A percentile compares a stretch with the other conserved stretches of the same genome.
Conservation (phyloP, 371 early-diverging fungal species). For the Mucor indicus region DNA sequence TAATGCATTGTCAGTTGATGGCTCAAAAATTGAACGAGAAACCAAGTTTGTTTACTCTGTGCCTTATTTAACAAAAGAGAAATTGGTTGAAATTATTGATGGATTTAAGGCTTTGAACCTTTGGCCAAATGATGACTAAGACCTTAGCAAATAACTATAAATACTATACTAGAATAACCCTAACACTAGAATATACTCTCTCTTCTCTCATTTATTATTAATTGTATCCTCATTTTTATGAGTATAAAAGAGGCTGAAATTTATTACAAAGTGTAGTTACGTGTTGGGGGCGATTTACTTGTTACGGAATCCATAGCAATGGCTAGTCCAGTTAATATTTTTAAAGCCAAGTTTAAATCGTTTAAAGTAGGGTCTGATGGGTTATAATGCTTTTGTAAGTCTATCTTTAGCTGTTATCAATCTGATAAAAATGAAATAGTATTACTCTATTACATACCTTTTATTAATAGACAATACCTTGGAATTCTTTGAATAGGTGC, state of each 20-base stretch:
- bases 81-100: slow-evolving; percentile 66
- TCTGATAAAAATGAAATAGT: too few relatives aligned
- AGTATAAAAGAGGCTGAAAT: too few relatives aligned
- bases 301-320: slow-evolving; percentile 33
- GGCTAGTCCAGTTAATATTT: slow-evolving; percentile 29
- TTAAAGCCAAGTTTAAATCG: slow-evolving; percentile 27
- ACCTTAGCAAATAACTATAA: too few relatives aligned
- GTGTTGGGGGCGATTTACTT: neutral
- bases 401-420: too few relatives aligned
- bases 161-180: too few relatives aligned
- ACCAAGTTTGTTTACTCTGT: slow-evolving; percentile 71
- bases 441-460: slow-evolving; percentile 40
- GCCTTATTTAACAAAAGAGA: slow-evolving; percentile 64
- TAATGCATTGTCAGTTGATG: slow-evolving; percentile 78
- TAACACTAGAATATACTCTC: too few relatives aligned
- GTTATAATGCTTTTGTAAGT: slow-evolving; percentile 34
- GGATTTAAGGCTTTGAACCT: slow-evolving; percentile 56
- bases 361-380: slow-evolving; percentile 12
- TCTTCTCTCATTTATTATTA: too few relatives aligned
- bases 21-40: slow-evolving; percentile 67
- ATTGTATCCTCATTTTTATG: too few relatives aligned
- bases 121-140: too few relatives aligned
- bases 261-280: slow-evolving; percentile 3
- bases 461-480: slow-evolving; percentile 41
- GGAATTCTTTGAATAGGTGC: slow-evolving; percentile 49